Evolutionary conservation across 352 stramenopile species (phyloP).

Genomic region (Phytophthora melonis): DNA sequence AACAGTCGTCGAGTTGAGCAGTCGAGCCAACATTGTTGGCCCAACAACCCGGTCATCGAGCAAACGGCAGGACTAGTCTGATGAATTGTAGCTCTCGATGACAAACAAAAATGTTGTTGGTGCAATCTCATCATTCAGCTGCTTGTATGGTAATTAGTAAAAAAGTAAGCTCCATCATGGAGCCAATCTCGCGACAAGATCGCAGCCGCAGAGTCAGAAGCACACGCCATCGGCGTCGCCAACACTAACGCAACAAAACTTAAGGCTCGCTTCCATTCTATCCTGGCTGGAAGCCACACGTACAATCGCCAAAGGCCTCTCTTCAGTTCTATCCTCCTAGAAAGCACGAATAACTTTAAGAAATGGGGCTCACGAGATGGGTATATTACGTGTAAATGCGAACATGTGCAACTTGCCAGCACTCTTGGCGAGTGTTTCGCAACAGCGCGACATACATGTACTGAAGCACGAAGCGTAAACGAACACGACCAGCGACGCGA

Average conservation of each 20-base stretch:
- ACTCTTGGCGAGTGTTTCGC: too few species aligned
- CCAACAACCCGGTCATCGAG: not conserved
- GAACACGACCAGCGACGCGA: not conserved
- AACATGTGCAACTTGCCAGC: too few species aligned
- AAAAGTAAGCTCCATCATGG: not conserved
- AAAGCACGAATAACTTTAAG: not conserved
- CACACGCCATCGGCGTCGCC: not conserved
- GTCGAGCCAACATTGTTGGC: not conserved
- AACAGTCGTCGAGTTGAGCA: not conserved
- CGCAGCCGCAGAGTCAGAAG: not conserved
- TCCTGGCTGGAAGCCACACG: not conserved
- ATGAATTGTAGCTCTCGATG: not conserved
- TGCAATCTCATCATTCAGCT: not conserved
- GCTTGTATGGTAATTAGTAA: not conserved
- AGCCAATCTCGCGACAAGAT: not conserved
- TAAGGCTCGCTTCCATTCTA: conserved; percentile 19
- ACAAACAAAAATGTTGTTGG: not conserved
- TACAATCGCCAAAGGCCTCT: not conserved
- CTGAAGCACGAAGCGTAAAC: not conserved
- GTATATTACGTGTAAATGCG: not conserved
- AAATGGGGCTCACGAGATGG: not conserved
- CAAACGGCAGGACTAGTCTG: not conserved
- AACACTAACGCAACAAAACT: not conserved
- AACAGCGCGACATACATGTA: not conserved
- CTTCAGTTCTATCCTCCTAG: not conserved